Conservation (phyloP, 768 basidiomycete species). For the Tylopilus felleus region DNA sequence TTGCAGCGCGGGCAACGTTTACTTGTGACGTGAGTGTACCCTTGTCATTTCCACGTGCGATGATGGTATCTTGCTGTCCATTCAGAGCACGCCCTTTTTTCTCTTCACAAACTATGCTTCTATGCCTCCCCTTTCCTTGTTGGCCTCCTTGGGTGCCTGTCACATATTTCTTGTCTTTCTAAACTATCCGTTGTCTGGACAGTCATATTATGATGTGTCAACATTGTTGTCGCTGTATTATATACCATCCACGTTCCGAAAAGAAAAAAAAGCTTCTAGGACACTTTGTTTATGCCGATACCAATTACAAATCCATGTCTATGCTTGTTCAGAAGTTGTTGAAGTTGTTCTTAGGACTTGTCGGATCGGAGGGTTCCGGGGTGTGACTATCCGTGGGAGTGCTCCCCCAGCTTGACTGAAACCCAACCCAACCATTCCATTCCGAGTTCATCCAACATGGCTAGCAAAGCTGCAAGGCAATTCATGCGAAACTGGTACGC, state of each 20-base stretch:
- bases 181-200: slow-evolving; percentile 1
- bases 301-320: slow-evolving; percentile 20
- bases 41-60: slow-evolving; percentile 1
- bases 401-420: background rate
- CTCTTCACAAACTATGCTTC: slow-evolving; percentile 12
- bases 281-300: slow-evolving; percentile 30
- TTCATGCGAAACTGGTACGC: slow-evolving; percentile 44
- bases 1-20: slow-evolving; percentile 23
- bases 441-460: slow-evolving; percentile 21
- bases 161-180: slow-evolving; percentile 19
- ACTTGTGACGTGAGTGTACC: slow-evolving; percentile 27
- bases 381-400: slow-evolving; percentile 15
- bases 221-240: slow-evolving; percentile 31
- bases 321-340: too few species aligned
- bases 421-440: too few species aligned
- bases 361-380: slow-evolving; percentile 16
- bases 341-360: too few species aligned
- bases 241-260: slow-evolving; percentile 18
- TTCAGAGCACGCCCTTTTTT: slow-evolving; percentile 2
- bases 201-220: slow-evolving; percentile 24
- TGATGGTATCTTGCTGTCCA: slow-evolving; percentile 7
- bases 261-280: slow-evolving; percentile 12
- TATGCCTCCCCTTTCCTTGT: slow-evolving; percentile 19
- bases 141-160: slow-evolving; percentile 10
- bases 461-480: slow-evolving; percentile 17